Evolutionary conservation across 2,329 filamentous ascomycete species (phyloP), one percentile per base, ranked within the genome.

Genomic region (Orbilia quercus): DNA sequence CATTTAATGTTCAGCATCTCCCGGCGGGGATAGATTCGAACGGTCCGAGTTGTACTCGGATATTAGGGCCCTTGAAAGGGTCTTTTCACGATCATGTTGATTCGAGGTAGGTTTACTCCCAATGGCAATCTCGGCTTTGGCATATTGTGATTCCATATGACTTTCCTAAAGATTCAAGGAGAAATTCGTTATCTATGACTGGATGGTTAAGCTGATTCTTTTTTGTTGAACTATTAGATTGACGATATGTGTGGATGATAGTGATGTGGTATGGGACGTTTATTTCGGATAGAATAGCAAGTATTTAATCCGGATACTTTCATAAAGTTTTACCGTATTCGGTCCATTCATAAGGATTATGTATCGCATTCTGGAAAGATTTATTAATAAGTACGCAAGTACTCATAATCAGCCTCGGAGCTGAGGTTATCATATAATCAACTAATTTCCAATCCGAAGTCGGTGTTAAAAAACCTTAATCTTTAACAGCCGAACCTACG

Each of bases 251-350:
- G 66, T 71, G 5, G 66, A 71, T 34, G 57, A 53, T 12, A 38
- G 50, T 45, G 50, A 62, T 53, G 20, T 57, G 2, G 54, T 71
- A 14, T 71, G 66, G 66, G 66, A 71, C 31, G 57, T 71, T 20
- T 71, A 71, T 38, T 58, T 71, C 25, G 66, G 66, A n/a, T 71
- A 40, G 58, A 1, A 14, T 34, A 31, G 28, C 16, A 36, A n/a
- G 3, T 51, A 23, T 4, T 28, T 20, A 12, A n/a, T 51, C 23
- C 11, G 20, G 22, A n/a, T n/a, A 31, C 16, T 42, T 5, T 16
- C 14, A 42, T 5, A n/a, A n/a, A n/a, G n/a, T n/a, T n/a, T n/a
- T n/a, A n/a, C n/a, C n/a, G n/a, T n/a, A n/a, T n/a, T n/a, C n/a
- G n/a, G n/a, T n/a, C n/a, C n/a, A n/a, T n/a, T n/a, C n/a, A n/a